phyloP scores from a whole-genome alignment of 1,139 yeast genomes.

The Hansenula sp. region DNA sequence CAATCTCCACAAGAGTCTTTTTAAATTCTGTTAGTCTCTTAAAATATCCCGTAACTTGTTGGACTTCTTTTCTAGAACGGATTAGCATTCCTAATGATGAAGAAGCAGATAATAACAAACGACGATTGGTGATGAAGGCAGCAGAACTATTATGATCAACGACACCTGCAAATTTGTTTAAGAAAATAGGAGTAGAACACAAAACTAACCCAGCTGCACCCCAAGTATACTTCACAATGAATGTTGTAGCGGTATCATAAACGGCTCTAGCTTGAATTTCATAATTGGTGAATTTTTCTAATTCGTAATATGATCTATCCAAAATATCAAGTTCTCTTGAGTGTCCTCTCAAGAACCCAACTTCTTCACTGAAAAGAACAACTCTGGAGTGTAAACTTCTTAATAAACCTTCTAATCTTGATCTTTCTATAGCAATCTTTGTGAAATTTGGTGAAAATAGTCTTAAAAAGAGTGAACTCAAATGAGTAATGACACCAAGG shows the following conservation, averaged over 20 bases:
- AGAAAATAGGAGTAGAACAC: slow-evolving; percentile 87
- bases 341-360: slow-evolving; percentile 83
- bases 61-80: slow-evolving; percentile 78
- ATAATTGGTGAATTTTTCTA: slow-evolving; percentile 73
- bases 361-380: slow-evolving; percentile 77
- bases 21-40: slow-evolving; percentile 71
- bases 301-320: slow-evolving; percentile 76
- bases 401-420: slow-evolving; percentile 81
- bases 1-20: slow-evolving; percentile 55
- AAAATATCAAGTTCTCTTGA: slow-evolving; percentile 70
- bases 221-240: slow-evolving; percentile 89
- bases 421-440: slow-evolving; percentile 70
- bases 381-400: slow-evolving; percentile 79
- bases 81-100: slow-evolving; percentile 87
- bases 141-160: slow-evolving; percentile 50
- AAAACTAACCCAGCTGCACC: slow-evolving; percentile 90
- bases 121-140: slow-evolving; percentile 84
- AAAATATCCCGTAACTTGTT: slow-evolving; percentile 83
- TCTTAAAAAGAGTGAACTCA: slow-evolving; percentile 69
- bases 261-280: slow-evolving; percentile 74
- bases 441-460: slow-evolving; percentile 91
- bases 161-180: slow-evolving; percentile 50
- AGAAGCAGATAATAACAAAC: slow-evolving; percentile 79
- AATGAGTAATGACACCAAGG: slow-evolving; percentile 75
- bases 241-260: slow-evolving; percentile 74